Evolutionary conservation across 495 filamentous ascomycete genomes (phyloP).

Genomic region (Penicillium ochrochloron): DNA sequence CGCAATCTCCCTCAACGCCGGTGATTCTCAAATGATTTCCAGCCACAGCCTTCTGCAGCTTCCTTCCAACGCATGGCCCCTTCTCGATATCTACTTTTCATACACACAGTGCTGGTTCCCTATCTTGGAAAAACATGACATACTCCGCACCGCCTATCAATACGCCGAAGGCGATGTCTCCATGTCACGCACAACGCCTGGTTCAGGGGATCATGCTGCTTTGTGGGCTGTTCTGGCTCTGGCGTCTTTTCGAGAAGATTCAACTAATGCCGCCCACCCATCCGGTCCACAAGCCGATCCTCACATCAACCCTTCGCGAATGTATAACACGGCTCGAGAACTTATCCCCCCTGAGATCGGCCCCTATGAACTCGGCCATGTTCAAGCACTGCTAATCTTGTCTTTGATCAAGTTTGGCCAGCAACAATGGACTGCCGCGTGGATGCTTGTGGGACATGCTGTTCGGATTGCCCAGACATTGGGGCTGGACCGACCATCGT

Average conservation of each 20-base stretch:
- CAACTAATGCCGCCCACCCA: slow-evolving; percentile 44
- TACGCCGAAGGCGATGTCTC: slow-evolving; percentile 47
- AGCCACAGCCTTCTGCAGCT: slow-evolving; percentile 35
- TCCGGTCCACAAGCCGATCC: slow-evolving; percentile 22
- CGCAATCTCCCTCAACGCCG: slow-evolving; percentile 8
- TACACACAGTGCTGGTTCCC: slow-evolving; percentile 78
- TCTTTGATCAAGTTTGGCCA: slow-evolving; percentile 61
- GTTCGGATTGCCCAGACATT: slow-evolving; percentile 58
- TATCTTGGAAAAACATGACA: slow-evolving; percentile 70
- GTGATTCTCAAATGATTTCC: slow-evolving; percentile 23
- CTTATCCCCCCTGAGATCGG: slow-evolving; percentile 62
- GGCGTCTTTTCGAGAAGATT: slow-evolving; percentile 53
- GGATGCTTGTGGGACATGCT: slow-evolving; percentile 65
- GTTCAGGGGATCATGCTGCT: slow-evolving; percentile 61
- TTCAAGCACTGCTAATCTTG: slow-evolving; percentile 66
- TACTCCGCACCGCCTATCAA: slow-evolving; percentile 55
- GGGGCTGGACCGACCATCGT: slow-evolving; percentile 37
- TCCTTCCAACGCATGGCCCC: slow-evolving; percentile 55
- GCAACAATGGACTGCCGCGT: slow-evolving; percentile 56
- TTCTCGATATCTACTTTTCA: slow-evolving; percentile 74
- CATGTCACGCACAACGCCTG: slow-evolving; percentile 31
- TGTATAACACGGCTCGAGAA: slow-evolving; percentile 59
- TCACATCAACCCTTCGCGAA: slow-evolving; percentile 32
- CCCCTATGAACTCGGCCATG: slow-evolving; percentile 59
- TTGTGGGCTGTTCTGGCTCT: slow-evolving; percentile 66